Evolutionary conservation across 345 rosid species (phyloP), one percentile per base, ranked within the genome.

Genomic region (Euphorbia tirucalli): DNA sequence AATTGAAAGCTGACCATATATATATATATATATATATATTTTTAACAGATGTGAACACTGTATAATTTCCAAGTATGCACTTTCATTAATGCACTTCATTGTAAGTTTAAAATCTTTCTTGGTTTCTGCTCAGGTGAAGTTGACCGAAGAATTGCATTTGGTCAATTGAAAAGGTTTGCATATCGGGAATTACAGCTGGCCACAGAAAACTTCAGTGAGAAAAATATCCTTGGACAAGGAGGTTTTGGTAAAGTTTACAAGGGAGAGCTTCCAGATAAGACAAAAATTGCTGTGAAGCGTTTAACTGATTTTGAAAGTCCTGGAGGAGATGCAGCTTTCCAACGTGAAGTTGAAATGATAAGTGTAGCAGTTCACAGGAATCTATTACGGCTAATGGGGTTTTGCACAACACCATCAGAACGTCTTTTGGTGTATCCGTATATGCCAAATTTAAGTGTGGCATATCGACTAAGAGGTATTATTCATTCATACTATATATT

Each of bases 321-420:
- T 4, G 96, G 94, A 21, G 98, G 97, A 63, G 98, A 94, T 68
- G 89, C 90, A 22, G 95, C 97, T 72, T 94, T 92, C 85, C 95
- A 90, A 70, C 88, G 98, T 41, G 97, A 94, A 85, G 98, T 94
- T 24, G 96, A 92, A 87, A 88, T 94, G 98, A 94, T 90, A 76
- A 92, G 96, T 64, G 95, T 94, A 71, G 98, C 98, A 61, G 98
- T 94, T 68, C 98, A 94, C 71, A 87, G 83, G 83, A 94, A 94
- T 75, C 89, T 94, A 25, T 81, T 92, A 60, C 86, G 95, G 65
- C 82, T 94, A 62, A 94, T 94, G 69, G 98, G 97, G 21, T 94
- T 94, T 75, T 94, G 98, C 81, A 92, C 98, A 37, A 94, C 96
- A 1, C 89, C 87, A 69, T 92, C 95, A 5, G 98, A 94, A 71